Conservation (phyloP, 73 alveolate species). For the Symbiodinium natans region DNA sequence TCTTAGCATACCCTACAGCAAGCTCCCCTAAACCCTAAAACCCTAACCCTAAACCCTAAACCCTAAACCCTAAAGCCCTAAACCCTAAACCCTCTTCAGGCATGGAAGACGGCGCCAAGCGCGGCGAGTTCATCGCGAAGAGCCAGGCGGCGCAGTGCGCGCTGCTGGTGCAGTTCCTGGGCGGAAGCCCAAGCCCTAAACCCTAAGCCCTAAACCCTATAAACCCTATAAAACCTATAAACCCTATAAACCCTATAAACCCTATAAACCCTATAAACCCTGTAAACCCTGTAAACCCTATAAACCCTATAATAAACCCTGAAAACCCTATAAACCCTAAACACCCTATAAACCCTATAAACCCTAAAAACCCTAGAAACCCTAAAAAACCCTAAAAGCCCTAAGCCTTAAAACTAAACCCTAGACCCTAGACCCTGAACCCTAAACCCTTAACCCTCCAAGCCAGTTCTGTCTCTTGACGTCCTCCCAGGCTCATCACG, state of each 20-base stretch:
- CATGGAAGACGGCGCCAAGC: constrained; percentile 89
- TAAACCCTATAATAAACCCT: too few relatives aligned
- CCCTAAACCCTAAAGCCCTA: not conserved
- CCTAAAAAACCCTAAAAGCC: not conserved
- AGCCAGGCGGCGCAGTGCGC: constrained; percentile 93
- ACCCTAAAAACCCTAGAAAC: not conserved
- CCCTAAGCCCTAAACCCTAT: not conserved
- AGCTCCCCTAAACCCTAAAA: not conserved
- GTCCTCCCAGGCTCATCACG: constrained; percentile 48
- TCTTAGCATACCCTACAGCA: not conserved
- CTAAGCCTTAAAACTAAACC: not conserved
- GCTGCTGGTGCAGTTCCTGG: constrained; percentile 78
- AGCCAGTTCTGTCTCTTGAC: too few relatives aligned
- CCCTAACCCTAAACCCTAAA: not conserved
- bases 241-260: too few relatives aligned
- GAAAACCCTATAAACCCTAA: too few relatives aligned
- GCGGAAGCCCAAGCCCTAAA: not conserved
- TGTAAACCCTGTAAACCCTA: too few relatives aligned
- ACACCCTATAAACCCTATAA: too few relatives aligned
- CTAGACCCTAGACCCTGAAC: not conserved
- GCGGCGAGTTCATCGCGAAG: constrained; percentile 78
- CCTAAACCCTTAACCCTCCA: not conserved
- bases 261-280: too few relatives aligned
- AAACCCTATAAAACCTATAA: not conserved
- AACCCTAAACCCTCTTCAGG: constrained; percentile 9